Conservation (phyloP, 352 stramenopile species). For the Globisporangium mamillatum region DNA sequence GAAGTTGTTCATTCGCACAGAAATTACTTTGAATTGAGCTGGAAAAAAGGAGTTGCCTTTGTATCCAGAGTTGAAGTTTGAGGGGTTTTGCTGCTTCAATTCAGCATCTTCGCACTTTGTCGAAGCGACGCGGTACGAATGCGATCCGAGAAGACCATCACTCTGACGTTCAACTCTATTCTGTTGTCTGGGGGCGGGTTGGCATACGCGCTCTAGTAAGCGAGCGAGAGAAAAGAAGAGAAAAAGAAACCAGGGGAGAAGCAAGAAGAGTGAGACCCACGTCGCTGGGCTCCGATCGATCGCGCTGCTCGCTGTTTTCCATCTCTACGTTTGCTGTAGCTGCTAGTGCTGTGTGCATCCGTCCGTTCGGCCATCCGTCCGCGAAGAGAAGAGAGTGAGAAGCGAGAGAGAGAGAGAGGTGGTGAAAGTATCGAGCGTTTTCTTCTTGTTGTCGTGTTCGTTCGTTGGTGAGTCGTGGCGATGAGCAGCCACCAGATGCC, state of each 20-base stretch:
- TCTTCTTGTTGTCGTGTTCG: neutral
- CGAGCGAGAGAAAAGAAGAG: neutral
- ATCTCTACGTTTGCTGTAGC: neutral
- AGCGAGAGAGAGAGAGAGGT: neutral
- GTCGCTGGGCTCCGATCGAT: slow-evolving; percentile 2
- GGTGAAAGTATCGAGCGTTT: neutral
- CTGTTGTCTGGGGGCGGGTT: neutral
- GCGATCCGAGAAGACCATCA: slow-evolving; percentile 15
- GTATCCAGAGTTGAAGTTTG: slow-evolving; percentile 4
- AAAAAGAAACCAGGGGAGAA: slow-evolving; percentile 8
- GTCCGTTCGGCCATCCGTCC: neutral
- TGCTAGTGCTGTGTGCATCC: neutral
- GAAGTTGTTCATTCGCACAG: neutral
- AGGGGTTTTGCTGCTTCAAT: neutral
- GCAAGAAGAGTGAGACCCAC: neutral
- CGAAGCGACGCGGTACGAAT: neutral
- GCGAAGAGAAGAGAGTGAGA: neutral
- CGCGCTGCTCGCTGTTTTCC: neutral
- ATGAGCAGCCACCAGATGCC: slow-evolving; percentile 27
- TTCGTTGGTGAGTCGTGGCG: slow-evolving; percentile 2
- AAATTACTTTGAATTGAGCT: too few relatives aligned
- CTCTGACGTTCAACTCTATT: slow-evolving; percentile 4
- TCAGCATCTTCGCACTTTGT: slow-evolving; percentile 6
- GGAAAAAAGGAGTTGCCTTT: neutral
- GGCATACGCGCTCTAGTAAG: neutral